Evolutionary conservation across 1,139 yeast species (phyloP), one percentile per base, ranked within the genome.

Genomic region (Pneumocystis canis): DNA sequence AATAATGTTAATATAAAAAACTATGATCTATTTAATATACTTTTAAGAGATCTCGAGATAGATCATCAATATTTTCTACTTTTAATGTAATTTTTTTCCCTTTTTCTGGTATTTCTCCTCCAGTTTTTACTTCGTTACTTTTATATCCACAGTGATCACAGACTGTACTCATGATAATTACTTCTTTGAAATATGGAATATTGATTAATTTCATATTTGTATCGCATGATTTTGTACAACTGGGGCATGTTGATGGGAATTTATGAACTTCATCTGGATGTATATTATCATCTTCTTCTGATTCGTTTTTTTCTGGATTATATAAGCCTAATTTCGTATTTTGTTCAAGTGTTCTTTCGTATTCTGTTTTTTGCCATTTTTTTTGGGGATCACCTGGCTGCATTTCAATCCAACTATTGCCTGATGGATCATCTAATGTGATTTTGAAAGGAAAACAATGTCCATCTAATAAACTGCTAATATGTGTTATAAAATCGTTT

Each of bases 111-210:
- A 94, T 86, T 25, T 87, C 95, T 68, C 99, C 99, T 65, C 99
- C 99, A 4, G 98, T 94, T 77, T 90, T 92, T 68, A 94, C 98
- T 75, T 94, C 99, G 72, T 94, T 94, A 30, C 96, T 88, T 76
- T 88, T 92, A 77, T 87, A 94, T 41, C 98, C 98, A 77, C 99
- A 94, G 69, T 82, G 77, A 58, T 85, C 90, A 76, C 99, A 94
- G 0, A 82, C 85, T 0, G 98, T 92, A 62, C 95, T 87, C 98
- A 94, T 94, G 70, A 94, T 83, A 66, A 94, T 86, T 59, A 94
- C 99, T 69, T 94, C 97, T 75, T 89, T 90, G 79, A 94, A 94
- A 76, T 94, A 98, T 30, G 99, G 99, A 69, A 94, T 94, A 72
- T 89, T 84, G 35, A 94, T 96, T 53, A 90, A 82, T 77, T 94